These are phyloP conservation scores for Ascocoryne sarcoides DNA, from an alignment of 2,329 filamentous ascomycete species.

Conservation along the genomic window DNA sequence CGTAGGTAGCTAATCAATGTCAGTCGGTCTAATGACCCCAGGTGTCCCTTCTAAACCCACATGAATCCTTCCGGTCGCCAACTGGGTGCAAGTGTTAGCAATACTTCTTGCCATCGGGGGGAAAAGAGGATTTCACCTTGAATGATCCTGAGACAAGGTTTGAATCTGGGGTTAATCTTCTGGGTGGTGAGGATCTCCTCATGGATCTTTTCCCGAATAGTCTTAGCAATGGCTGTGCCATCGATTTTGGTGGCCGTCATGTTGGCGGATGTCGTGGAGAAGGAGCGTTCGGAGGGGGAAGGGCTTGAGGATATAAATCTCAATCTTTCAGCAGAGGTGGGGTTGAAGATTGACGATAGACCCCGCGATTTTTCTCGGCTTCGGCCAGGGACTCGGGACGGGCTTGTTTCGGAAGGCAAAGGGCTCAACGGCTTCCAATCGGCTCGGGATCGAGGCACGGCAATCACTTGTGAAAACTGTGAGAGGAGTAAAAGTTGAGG, in stretches of 20 bases:
- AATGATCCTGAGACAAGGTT: slow-evolving; percentile 85
- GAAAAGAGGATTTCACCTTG: slow-evolving; percentile 52
- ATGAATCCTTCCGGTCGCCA: slow-evolving; percentile 85
- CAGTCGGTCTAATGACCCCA: not conserved
- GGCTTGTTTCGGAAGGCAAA: not conserved
- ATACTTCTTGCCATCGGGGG: not conserved
- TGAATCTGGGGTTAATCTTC: slow-evolving; percentile 74
- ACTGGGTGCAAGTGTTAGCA: slow-evolving; percentile 44
- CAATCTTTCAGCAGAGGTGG: slow-evolving; percentile 8
- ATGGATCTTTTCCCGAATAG: slow-evolving; percentile 75
- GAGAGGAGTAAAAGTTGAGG: not conserved
- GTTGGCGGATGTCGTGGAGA: slow-evolving; percentile 44
- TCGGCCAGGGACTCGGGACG: not conserved
- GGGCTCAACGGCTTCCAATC: not conserved
- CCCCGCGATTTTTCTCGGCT: slow-evolving; percentile 1
- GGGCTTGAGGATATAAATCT: slow-evolving; percentile 1
- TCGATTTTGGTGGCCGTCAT: slow-evolving; percentile 93
- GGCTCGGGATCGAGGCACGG: not conserved
- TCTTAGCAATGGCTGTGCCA: slow-evolving; percentile 89
- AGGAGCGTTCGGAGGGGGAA: slow-evolving; percentile 17
- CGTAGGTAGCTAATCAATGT: slow-evolving; percentile 68
- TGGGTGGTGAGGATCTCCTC: slow-evolving; percentile 75
- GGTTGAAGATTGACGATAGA: slow-evolving; percentile 2
- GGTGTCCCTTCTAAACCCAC: slow-evolving; percentile 40
- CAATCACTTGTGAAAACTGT: not conserved